Percentiles rank a stretch among this genome's conserved stretches.
Conservation (phyloP, 495 filamentous ascomycete species). For the Penicilliopsis zonata region DNA sequence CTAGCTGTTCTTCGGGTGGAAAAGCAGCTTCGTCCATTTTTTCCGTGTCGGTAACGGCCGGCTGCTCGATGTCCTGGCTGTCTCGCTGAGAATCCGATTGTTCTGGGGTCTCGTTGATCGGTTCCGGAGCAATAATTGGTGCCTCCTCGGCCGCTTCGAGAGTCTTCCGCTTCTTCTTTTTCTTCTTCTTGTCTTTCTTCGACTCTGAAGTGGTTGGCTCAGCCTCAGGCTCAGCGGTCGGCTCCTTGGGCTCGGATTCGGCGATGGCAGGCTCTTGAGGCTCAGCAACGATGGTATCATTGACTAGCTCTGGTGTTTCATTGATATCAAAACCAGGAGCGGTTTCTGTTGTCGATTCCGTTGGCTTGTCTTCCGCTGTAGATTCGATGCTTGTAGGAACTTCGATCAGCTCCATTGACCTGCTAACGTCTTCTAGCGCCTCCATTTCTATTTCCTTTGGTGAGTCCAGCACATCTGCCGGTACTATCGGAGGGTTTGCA, state of each 20-base stretch:
- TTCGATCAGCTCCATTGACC: no score
- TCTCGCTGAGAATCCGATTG: conserved; percentile 2
- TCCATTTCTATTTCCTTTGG: no score
- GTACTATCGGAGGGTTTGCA: no score
- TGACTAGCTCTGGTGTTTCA: no score
- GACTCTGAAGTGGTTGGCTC: conserved; percentile 12
- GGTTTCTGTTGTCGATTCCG: not conserved
- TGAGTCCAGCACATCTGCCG: no score
- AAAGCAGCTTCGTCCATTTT: no score
- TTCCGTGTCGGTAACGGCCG: conserved; percentile 4
- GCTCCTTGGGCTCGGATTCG: conserved; percentile 1
- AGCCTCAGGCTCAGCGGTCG: conserved; percentile 5
- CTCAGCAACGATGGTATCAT: no score
- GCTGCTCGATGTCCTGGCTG: conserved; percentile 3
- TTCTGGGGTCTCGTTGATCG: conserved; percentile 3
- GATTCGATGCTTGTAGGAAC: no score
- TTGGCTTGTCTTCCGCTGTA: not conserved
- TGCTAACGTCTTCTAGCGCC: no score
- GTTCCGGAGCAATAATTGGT: conserved; percentile 1
- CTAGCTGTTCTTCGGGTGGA: conserved; percentile 5
- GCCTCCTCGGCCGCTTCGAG: conserved; percentile 9
- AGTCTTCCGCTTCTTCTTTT: conserved; percentile 30
- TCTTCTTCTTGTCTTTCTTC: conserved; percentile 26
- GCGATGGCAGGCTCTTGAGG: not conserved
- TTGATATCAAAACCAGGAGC: no score